Base-by-base conservation (phyloP, 306 rosid genomes). In the Amphicarpaea edgeworthii region DNA sequence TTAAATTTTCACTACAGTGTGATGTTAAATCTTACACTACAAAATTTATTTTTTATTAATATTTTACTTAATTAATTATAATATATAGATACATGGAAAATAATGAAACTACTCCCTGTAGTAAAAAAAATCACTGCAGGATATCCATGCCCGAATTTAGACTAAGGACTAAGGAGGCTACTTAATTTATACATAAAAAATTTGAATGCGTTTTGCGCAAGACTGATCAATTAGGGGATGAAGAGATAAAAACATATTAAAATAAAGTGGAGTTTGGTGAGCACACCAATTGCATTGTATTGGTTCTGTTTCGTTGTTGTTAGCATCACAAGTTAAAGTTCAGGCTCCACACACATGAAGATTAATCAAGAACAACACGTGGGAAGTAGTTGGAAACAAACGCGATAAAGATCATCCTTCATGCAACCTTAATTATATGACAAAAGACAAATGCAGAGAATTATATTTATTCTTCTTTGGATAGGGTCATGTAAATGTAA, bases 331-430 rank as follows among this genome's bases (percentile, higher is more conserved):
- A 37, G 50, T 41, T 40, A 42, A 68, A 55, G 37, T 42, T 17
- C 67, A 59, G 14, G 17, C 19, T 16, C 30, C 11, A 26, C 19
- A 23, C 23, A 15, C 15, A 30, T 50, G 32, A 19, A 53, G 50
- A 58, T 58, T 14, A 32, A 70, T 70, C 1, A 58, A 20, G n/a
- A 46, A 62, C 71, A 46, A 62, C 71, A 61, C 51, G 47, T 51
- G 28, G 61, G 32, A 54, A 54, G 16, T 24, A 70, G 64, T 7
- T 17, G 6, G 32, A 30, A 77, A 37, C 3, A 66, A 21, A 28
- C 23, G 3, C 1, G 47, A 24, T 67, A 54, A 41, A 42, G 37
- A 76, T 64, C 17, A 64, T 7, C 24, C 38, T 1, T 21, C 63
- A 46, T 45, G 60, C 49, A 77, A 73, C 41, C 63, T 61, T 61